phyloP scores from a whole-genome alignment of 352 stramenopile species.

The Blastocystis sp. region DNA sequence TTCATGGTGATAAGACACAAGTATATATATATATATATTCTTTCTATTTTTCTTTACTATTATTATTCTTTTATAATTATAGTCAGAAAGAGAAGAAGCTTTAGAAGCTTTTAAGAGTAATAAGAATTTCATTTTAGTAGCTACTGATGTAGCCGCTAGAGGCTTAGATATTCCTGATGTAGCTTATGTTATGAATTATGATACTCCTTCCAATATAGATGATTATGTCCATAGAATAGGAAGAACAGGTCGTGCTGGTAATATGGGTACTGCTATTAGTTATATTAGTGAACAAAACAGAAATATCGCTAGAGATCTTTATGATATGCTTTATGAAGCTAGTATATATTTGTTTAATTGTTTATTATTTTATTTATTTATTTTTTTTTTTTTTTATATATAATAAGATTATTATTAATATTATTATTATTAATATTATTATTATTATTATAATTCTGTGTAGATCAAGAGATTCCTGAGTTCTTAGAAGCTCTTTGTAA shows the following conservation, averaged over 20 bases:
- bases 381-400: no score
- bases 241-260: conserved; percentile 89
- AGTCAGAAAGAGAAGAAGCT: conserved; percentile 48
- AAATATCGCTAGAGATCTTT: conserved; percentile 82
- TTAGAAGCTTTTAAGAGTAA: conserved; percentile 71
- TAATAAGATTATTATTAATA: no score
- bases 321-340: conserved; percentile 81
- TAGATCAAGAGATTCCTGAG: conserved; percentile 27
- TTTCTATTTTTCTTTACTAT: no score
- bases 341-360: background rate
- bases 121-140: conserved; percentile 73
- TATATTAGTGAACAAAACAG: conserved; percentile 96
- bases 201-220: conserved; percentile 90
- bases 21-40: no score
- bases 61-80: no score
- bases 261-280: conserved; percentile 78
- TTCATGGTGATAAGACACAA: conserved; percentile 80
- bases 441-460: no score
- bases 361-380: no score
- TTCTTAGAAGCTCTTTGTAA: conserved; percentile 30
- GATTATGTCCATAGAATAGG: conserved; percentile 97
- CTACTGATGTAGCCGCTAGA: conserved; percentile 85
- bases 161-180: conserved; percentile 95
- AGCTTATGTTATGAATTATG: conserved; percentile 83
- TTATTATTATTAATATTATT: no score